Base-by-base conservation (phyloP, 2,329 filamentous ascomycete genomes). In the Penicillium sp. region DNA sequence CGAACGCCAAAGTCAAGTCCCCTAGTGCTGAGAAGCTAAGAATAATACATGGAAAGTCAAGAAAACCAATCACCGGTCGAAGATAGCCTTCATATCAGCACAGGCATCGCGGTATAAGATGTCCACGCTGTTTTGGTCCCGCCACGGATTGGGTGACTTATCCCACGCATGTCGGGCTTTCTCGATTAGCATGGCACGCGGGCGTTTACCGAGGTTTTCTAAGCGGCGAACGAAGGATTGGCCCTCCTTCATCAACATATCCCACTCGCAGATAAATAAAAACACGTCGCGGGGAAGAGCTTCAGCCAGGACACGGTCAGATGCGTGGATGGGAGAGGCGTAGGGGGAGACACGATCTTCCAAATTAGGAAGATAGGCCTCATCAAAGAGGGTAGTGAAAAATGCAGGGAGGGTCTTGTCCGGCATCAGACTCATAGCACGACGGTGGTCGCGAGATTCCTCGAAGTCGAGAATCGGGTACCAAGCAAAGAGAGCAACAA, bases 401-500 rank as follows among this genome's bases (percentile, higher is more conserved):
- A 73, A 72, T 3, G 64, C 56, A 13, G 75, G 72, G 6, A 77
- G 69, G 9, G 73, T 70, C 53, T 74, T 75, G 42, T 73, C 75
- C 6, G 78, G 75, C 51, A 78, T 74, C 24, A 71, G 57, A 57
- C 75, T 79, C 48, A 75, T 77, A 33, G 75, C 74, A 35, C 80
- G 75, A 29, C 81, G 80, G 55, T 80, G 73, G 22, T 75, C 77
- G 28, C 81, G 77, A 2, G 79, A 77, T 43, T 77, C 72, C 12
- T 80, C 78, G 63, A 82, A 83, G 64, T 84, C 81, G 32, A 80
- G 74, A 24, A 78, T 73, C 1, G 81, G 81, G 54, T 84, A 84
- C 76, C 79, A 84, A 43, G 78, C 76, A 34, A 81, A 73, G 46
- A 82, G 73, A 41, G 75, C 77, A 49, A 77, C 69, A 53, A 83